Evolutionary conservation across 208 protist genomes (phyloP), one percentile per base, ranked within the genome.

Genomic region (Leishmania tarentolae): DNA sequence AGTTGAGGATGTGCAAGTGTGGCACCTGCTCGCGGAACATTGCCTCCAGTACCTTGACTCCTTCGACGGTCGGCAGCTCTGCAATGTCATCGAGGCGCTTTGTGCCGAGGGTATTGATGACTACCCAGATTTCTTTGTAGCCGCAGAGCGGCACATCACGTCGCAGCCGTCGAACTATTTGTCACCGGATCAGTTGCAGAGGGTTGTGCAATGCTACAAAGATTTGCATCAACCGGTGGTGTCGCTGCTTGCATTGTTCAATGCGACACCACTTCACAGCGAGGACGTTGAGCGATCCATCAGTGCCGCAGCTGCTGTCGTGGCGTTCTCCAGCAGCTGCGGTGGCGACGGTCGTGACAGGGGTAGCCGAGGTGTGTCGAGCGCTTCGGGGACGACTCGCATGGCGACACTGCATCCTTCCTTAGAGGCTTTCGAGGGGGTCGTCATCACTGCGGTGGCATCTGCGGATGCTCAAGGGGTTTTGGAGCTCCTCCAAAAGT

Each of bases 91-190:
- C 57, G 85, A 87, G 37, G 82, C 88, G 9, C 83, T 97, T 19
- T 89, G 91, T 72, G 79, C 80, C 2, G 76, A 93, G 78, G 82
- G 85, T 19, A 77, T 96, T 9, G 66, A 79, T 61, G 86, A 93
- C 72, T 95, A 93, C 82, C 90, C 89, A 5, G 90, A 95, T 63
- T 95, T 97, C 81, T 97, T 93, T 83, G 82, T 90, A 6, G 92
- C 91, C 19, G 88, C 86, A 46, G 88, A 94, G 83, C 78, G 88
- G 6, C 85, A 95, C 86, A 88, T 97, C 74, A 85, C 80, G n/a
- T 68, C 79, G 50, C 86, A 88, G 71, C 74, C 78, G 56, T 35
- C 81, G 1, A 79, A 73, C 24, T 96, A 89, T 78, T 82, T 97
- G 47, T 86, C 90, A 2, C 75, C 87, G 28, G 82, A 87, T n/a